Base-by-base conservation (phyloP, 1,284 basidiomycete genomes). In the Paramarasmius palmivorus region DNA sequence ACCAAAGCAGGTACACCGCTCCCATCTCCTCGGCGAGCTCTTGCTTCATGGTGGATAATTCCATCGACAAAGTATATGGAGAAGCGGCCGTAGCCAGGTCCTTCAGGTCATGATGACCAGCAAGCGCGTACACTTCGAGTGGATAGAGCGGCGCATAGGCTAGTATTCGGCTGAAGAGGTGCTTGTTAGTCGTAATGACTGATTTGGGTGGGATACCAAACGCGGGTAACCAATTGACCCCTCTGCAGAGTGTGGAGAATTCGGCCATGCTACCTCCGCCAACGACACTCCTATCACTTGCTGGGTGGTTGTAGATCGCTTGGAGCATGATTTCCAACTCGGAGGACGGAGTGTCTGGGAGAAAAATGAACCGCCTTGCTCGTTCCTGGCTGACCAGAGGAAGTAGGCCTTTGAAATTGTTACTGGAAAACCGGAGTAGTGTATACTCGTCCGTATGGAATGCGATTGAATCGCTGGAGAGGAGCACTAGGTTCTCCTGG, bases 71-170 rank as follows among this genome's bases (percentile, higher is more conserved):
- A 2, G 78, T 68, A 57, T 77, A 72, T 2, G 71, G 65, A 0
- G 76, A 78, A 0, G 71, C 65, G 8, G 63, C 58, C 2, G 72
- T 66, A 0, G 77, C 77, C 10, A 81, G 66, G 0, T 70, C 65
- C 23, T 70, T 57, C 10, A 78, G 60, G 29, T 66, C 57, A 57
- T 73, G 68, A 38, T 67, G 62, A 0, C 71, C 76, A 1, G 76
- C 77, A 3, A 80, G 64, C 0, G 71, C 61, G 59, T 79, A 81
- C 0, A 78, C 53, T 14, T 74, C 65, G 7, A 80, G 60, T 0
- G 77, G 72, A 25, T 58, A 58, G 5, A 73, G 51, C 0, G 73
- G 75, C 1, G 76, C 73, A 36, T 72, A 66, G 1, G 69, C 68
- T 14, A 77, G 63, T 29, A 78, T 62, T 14, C 70, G 63, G 17